Conservation (phyloP, 2,329 filamentous ascomycete species). For the Aspergillus sp. region DNA sequence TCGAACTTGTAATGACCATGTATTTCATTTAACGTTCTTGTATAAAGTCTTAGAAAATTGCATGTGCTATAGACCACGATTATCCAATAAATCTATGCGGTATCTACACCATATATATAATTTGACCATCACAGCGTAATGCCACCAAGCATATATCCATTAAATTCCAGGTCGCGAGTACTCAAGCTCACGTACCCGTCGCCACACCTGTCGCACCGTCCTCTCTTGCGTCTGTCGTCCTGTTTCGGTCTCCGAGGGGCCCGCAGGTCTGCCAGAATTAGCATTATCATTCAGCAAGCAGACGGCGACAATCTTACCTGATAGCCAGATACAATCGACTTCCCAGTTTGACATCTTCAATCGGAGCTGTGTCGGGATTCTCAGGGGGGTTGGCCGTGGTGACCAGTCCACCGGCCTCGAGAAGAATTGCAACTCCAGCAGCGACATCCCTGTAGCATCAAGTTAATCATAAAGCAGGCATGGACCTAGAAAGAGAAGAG, state of each 20-base stretch:
- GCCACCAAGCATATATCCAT: background rate
- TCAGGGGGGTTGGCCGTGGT: constrained; percentile 69
- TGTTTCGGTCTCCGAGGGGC: constrained; percentile 56
- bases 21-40: too few relatives aligned
- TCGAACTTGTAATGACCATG: constrained; percentile 17
- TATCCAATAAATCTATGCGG: too few relatives aligned
- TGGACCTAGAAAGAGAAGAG: constrained; percentile 2
- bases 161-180: constrained; percentile 61
- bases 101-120: too few relatives aligned
- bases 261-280: constrained; percentile 52
- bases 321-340: constrained; percentile 69
- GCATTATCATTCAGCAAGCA: background rate
- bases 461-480: background rate
- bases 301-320: constrained; percentile 37
- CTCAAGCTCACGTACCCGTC: constrained; percentile 60
- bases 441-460: constrained; percentile 57
- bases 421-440: constrained; percentile 66
- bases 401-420: constrained; percentile 69
- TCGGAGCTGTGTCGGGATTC: constrained; percentile 50
- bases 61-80: too few relatives aligned
- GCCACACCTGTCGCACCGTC: constrained; percentile 68
- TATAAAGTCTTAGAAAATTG: too few relatives aligned
- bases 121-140: too few relatives aligned
- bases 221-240: constrained; percentile 65
- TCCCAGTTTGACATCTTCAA: constrained; percentile 59